Base-by-base conservation (phyloP, 805 yeast species). In the Candida andamanensis region DNA sequence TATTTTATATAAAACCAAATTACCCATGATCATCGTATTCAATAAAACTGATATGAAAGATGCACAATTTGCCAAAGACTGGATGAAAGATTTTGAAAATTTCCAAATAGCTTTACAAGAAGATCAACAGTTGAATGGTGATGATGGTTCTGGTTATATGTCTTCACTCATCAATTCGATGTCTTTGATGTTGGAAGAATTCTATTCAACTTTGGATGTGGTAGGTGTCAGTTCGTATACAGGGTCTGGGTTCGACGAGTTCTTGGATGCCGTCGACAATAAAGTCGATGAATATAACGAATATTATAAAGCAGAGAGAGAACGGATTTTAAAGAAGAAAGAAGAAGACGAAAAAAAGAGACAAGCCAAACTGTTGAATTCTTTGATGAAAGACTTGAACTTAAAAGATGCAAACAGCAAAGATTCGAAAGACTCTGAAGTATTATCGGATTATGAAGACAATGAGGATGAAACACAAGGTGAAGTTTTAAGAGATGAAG, bases 61-160 rank as follows among this genome's bases (percentile, higher is more conserved):
- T 37, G 85, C 94, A 0, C 80, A 74, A 30, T 87, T 89, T 61
- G 97, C 95, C 15, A 79, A 77, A 50, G 94, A 85, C 44, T 92
- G 99, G 99, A 86, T 92, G 97, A 75, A 80, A 2, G 98, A 92
- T 60, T 92, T 92, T 56, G 97, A 90, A 56, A 69, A 77, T 11
- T 92, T 92, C 67, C 97, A 90, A 57, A 63, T 59, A 15, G 95
- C 95, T 2, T 63, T 90, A 35, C 69, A 70, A 41, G 67, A 69
- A 19, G 82, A 81, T 52, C 77, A 78, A 39, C 87, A 83, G 28
- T 58, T 74, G 30, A 80, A 75, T 42, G 81, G 78, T 22, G 77
- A 72, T 31, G 74, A 72, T 15, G 70, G 73, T 5, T 75, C 79
- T 3, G 96, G 96, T 2, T 92, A 92, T 57, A 92, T 92, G 98